Conservation (phyloP, 257 asterid species). For the Gentiana macrophylla region DNA sequence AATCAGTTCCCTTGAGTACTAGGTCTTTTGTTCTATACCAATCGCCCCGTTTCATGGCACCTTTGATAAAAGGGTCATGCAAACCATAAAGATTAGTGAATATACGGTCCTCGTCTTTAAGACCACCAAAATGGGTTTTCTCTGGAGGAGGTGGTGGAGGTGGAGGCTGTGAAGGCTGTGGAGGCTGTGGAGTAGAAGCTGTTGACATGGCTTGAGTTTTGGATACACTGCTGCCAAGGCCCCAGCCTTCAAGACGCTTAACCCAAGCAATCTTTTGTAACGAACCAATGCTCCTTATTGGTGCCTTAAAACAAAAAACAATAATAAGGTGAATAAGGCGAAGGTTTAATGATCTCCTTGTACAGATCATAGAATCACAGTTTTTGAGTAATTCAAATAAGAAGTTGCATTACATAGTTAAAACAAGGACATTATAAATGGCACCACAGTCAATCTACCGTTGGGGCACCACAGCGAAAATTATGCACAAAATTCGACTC, state of each 20-base stretch:
- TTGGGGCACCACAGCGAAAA: no score
- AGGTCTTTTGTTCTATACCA: slow-evolving; percentile 96
- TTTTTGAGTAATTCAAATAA: no score
- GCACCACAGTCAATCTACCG: no score
- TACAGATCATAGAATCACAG: no score
- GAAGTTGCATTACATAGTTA: no score
- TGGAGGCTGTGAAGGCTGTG: slow-evolving; percentile 27
- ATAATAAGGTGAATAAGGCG: no score
- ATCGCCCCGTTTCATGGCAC: slow-evolving; percentile 97
- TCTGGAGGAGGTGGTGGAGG: slow-evolving; percentile 99
- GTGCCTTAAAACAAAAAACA: slow-evolving; percentile 31
- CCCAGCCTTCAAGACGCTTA: slow-evolving; percentile 36
- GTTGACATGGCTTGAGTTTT: slow-evolving; percentile 84
- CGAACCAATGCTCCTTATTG: slow-evolving; percentile 60
- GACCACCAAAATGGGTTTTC: slow-evolving; percentile 91
- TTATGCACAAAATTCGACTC: no score
- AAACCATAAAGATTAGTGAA: slow-evolving; percentile 87
- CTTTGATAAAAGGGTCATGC: slow-evolving; percentile 90
- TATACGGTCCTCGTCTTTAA: slow-evolving; percentile 96
- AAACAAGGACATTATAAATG: no score
- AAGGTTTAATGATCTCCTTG: no score
- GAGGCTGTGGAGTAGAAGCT: slow-evolving; percentile 44
- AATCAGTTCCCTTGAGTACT: slow-evolving; percentile 83
- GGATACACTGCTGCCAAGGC: slow-evolving; percentile 38
- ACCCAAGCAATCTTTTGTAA: slow-evolving; percentile 40